phyloP scores from a whole-genome alignment of 164 flowering plant genomes.

The Sextonia rubra region DNA sequence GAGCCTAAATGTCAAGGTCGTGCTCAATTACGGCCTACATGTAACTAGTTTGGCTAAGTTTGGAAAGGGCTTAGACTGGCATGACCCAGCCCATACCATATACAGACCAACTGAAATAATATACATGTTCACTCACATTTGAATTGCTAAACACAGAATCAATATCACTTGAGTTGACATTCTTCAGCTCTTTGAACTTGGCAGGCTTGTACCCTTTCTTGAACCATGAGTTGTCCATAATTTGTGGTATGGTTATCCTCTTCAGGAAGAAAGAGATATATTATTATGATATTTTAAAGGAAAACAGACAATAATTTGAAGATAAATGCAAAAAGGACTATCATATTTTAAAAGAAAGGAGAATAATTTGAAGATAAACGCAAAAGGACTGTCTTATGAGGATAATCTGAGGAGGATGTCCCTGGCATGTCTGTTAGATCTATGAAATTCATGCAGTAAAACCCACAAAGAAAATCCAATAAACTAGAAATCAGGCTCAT shows the following conservation, averaged over 20 bases:
- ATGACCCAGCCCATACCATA: too few species aligned
- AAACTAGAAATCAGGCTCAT: background rate
- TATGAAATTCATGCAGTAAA: background rate
- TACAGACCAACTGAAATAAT: background rate
- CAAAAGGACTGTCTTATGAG: too few species aligned
- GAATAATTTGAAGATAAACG: too few species aligned
- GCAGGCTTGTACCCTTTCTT: constrained; percentile 13
- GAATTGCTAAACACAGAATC: constrained; percentile 4
- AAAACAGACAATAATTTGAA: background rate
- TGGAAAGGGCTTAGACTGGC: background rate
- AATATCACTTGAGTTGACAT: constrained; percentile 2
- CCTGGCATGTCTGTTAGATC: too few species aligned
- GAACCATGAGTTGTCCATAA: constrained; percentile 11
- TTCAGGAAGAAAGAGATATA: background rate
- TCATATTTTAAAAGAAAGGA: too few species aligned
- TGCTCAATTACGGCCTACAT: too few species aligned
- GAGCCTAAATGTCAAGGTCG: too few species aligned
- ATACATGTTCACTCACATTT: constrained; percentile 2
- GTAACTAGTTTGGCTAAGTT: too few species aligned
- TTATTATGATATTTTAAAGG: background rate
- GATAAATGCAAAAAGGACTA: background rate
- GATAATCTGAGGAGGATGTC: too few species aligned
- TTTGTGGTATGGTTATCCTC: constrained; percentile 9
- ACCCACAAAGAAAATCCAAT: background rate
- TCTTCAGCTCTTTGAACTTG: constrained; percentile 7